These are phyloP conservation scores for Aspergillus heteromorphus DNA, from an alignment of 495 filamentous ascomycete genomes.

Conservation along the genomic window DNA sequence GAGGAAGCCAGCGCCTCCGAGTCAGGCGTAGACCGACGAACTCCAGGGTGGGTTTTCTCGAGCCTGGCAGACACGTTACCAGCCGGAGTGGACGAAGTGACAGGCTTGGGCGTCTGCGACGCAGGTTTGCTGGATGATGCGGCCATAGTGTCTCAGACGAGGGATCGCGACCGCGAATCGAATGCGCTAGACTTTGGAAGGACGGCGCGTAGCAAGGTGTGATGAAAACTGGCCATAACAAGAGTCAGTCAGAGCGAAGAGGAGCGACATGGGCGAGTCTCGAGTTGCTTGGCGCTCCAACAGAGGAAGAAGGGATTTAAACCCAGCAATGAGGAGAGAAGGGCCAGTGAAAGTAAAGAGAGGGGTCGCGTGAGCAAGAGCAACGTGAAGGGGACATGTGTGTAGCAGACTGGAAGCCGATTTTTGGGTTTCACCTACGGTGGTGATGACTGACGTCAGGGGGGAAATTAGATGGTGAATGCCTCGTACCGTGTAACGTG, in stretches of 20 bases:
- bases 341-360: background rate
- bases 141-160: conserved; percentile 28
- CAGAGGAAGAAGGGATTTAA: background rate
- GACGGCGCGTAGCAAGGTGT: background rate
- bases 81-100: conserved; percentile 23
- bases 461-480: background rate
- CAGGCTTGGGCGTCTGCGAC: conserved; percentile 17
- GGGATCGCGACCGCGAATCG: background rate
- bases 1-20: conserved; percentile 90
- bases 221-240: background rate
- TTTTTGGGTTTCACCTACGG: background rate
- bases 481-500: background rate
- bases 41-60: conserved; percentile 62
- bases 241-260: background rate
- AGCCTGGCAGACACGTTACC: conserved; percentile 57
- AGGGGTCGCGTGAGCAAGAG: background rate
- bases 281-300: background rate
- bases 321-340: background rate
- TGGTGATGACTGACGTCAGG: background rate
- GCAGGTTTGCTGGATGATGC: conserved; percentile 22
- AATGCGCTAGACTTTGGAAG: background rate
- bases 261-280: background rate
- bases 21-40: conserved; percentile 80
- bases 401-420: background rate
- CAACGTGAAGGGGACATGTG: background rate